Percentiles rank a stretch among this genome's conserved stretches.
These are phyloP conservation scores for Coemansia sp. DNA, from an alignment of 192 early-diverging fungal genomes.

Conservation along the genomic window DNA sequence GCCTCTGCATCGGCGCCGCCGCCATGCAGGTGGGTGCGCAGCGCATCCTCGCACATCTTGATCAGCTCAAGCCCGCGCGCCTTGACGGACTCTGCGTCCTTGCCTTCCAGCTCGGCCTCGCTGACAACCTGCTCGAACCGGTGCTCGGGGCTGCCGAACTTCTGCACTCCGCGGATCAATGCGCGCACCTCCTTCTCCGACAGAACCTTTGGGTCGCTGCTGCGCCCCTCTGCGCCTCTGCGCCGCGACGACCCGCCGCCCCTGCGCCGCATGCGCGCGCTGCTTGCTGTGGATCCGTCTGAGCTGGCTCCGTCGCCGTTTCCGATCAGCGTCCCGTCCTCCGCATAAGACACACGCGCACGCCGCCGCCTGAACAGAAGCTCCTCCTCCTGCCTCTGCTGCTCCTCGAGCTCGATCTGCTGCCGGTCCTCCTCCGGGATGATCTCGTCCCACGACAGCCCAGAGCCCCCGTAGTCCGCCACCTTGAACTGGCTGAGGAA, in stretches of 20 bases:
- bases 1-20: slow-evolving; percentile 30
- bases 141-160: slow-evolving; percentile 79
- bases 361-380: slow-evolving; percentile 59
- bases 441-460: slow-evolving; percentile 91
- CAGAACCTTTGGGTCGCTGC: slow-evolving; percentile 54
- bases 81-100: slow-evolving; percentile 58
- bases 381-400: slow-evolving; percentile 61
- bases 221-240: slow-evolving; percentile 31
- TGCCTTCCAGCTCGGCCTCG: slow-evolving; percentile 76
- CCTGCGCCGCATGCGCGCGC: slow-evolving; percentile 24
- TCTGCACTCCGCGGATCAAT: slow-evolving; percentile 73
- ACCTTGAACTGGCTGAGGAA: slow-evolving; percentile 95
- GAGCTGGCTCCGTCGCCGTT: slow-evolving; percentile 31
- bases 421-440: slow-evolving; percentile 86
- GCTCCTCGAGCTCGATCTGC: slow-evolving; percentile 65
- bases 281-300: slow-evolving; percentile 40
- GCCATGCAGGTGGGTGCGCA: slow-evolving; percentile 46
- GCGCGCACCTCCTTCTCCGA: slow-evolving; percentile 83
- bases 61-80: slow-evolving; percentile 50
- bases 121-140: slow-evolving; percentile 81
- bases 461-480: slow-evolving; percentile 77
- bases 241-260: slow-evolving; percentile 23
- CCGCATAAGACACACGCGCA: slow-evolving; percentile 64
- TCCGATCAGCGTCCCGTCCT: slow-evolving; percentile 53
- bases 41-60: slow-evolving; percentile 59